These are phyloP conservation scores for Aspergillus ruber DNA, from an alignment of 2,329 filamentous ascomycete genomes.

Conservation along the genomic window DNA sequence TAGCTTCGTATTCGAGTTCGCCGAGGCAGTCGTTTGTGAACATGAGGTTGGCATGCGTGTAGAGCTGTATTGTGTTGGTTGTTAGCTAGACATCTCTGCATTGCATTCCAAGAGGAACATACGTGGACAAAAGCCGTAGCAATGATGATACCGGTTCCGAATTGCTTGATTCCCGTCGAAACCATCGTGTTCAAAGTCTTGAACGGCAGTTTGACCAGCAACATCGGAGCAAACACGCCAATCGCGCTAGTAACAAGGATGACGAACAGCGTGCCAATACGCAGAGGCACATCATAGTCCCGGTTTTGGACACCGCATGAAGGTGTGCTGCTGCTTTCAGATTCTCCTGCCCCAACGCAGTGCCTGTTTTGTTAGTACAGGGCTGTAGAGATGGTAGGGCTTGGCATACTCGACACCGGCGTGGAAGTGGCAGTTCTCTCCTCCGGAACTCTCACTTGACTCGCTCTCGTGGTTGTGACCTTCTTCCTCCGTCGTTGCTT, in stretches of 20 bases:
- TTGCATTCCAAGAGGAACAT: slow-evolving; percentile 4
- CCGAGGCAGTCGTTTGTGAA: slow-evolving; percentile 65
- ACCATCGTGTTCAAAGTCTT: slow-evolving; percentile 42
- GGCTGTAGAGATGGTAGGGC: neutral
- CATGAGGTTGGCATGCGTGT: slow-evolving; percentile 67
- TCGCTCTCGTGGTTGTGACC: slow-evolving; percentile 1
- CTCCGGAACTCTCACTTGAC: slow-evolving; percentile 11
- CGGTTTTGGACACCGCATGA: slow-evolving; percentile 47
- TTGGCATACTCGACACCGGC: slow-evolving; percentile 63
- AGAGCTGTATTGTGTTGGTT: slow-evolving; percentile 46
- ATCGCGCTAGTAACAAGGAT: slow-evolving; percentile 63
- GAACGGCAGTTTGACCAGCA: slow-evolving; percentile 54
- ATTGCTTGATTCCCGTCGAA: slow-evolving; percentile 62
- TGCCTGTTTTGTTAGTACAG: slow-evolving; percentile 29
- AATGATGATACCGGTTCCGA: slow-evolving; percentile 36
- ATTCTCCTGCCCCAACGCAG: slow-evolving; percentile 49
- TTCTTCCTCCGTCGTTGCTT: slow-evolving; percentile 12
- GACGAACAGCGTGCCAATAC: slow-evolving; percentile 66
- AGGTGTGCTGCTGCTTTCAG: slow-evolving; percentile 27
- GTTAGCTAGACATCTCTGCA: neutral
- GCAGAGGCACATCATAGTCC: slow-evolving; percentile 61
- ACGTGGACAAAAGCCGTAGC: slow-evolving; percentile 37
- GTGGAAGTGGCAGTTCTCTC: slow-evolving; percentile 64
- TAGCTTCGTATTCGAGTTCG: slow-evolving; percentile 60
- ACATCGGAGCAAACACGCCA: slow-evolving; percentile 62